These are phyloP conservation scores for Oryza glaberrima DNA, from an alignment of 176 grass and related monocot species.

Conservation along the genomic window DNA sequence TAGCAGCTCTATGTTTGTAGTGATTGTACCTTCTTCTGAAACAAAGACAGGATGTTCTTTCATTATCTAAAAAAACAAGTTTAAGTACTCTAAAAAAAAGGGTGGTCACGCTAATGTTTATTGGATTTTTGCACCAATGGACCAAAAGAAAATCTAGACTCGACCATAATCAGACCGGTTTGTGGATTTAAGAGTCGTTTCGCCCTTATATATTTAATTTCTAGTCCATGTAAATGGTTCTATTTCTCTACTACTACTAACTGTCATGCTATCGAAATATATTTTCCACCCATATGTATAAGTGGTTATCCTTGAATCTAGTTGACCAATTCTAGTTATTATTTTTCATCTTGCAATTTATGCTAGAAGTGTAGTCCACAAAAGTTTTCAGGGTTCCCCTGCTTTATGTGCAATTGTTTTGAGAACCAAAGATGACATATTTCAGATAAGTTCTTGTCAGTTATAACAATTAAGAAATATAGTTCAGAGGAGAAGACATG, in stretches of 20 bases:
- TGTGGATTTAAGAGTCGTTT: constrained; percentile 29
- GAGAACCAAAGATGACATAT: background rate
- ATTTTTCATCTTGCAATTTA: background rate
- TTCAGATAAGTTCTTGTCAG: constrained; percentile 1
- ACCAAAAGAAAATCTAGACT: constrained; percentile 92
- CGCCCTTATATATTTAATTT: constrained; percentile 1
- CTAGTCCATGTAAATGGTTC: background rate
- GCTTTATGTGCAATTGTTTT: background rate
- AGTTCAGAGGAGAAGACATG: constrained; percentile 93
- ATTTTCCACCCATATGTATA: too few relatives aligned
- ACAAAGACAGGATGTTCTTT: too few relatives aligned
- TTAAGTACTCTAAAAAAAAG: too few relatives aligned
- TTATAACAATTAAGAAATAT: background rate
- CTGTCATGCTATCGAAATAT: too few relatives aligned
- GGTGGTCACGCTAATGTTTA: background rate
- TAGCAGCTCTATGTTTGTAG: too few relatives aligned
- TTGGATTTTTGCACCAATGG: constrained; percentile 69
- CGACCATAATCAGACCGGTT: constrained; percentile 95
- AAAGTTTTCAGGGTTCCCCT: background rate
- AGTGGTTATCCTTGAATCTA: too few relatives aligned
- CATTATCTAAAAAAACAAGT: too few relatives aligned
- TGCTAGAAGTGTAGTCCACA: background rate
- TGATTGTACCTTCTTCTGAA: too few relatives aligned
- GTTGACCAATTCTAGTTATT: background rate
- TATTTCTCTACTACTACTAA: too few relatives aligned